Base-by-base conservation (phyloP, 2,329 filamentous ascomycete species). In the Rutstroemia sp. region DNA sequence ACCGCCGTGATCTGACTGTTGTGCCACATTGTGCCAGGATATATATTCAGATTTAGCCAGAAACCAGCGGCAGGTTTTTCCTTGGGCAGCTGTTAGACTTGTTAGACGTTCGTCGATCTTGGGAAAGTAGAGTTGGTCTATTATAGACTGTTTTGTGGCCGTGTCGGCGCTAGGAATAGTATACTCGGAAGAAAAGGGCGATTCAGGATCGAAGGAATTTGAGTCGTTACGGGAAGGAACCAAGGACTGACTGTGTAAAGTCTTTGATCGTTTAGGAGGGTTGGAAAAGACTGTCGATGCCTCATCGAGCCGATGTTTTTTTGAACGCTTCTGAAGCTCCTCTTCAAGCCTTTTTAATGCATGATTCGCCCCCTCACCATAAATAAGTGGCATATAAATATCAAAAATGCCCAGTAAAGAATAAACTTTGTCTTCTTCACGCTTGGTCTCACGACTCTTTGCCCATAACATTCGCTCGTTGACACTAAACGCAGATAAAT, bases 381-480 rank as follows among this genome's bases (percentile, higher is more conserved):
- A 23, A 23, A 23, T 2, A 23, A 23, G 21, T 23, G 21, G 4
- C 21, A 23, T 23, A 2, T 23, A 2, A 19, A 78, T 66, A 1
- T 67, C 65, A 38, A 78, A 77, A 0, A 78, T 66, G 0, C 75
- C 75, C 0, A 78, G 58, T 0, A 78, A 62, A 4, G 69, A 75
- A 49, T 77, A 78, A 0, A 49, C 53, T 23, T 23, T 58, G 4
- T 60, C 76, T 54, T 78, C 75, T 0, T 55, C 23, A 3, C 70
- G 60, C 0, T 66, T 71, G 0, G 74, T 75, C 2, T 64, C n/a
- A 0, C 74, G 67, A 8, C 64, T 56, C 1, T 69, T 62, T 2
- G 73, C 73, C 74, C 74, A 65, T 30, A 51, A 60, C 52, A 62
- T 56, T 55, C 58, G 38, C 21, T 62, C 16, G 69, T 70, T n/a